phyloP scores from a whole-genome alignment of 2,329 filamentous ascomycete genomes.

The Claviceps capensis region DNA sequence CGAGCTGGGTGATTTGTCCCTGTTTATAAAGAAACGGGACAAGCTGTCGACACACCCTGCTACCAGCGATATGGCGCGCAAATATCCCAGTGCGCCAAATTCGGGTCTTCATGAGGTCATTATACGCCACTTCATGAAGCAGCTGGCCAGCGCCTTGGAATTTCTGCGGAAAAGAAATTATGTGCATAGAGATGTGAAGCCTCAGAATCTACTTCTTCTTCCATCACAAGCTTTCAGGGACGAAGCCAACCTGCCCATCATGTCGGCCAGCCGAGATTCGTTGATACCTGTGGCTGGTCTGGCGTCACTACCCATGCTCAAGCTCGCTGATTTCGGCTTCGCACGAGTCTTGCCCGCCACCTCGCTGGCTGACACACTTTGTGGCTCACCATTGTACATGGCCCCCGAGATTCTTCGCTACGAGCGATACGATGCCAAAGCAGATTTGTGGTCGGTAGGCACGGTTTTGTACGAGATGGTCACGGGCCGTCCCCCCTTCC shows the following conservation, averaged over 20 bases:
- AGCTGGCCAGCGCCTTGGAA: conserved; percentile 80
- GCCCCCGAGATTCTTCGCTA: conserved; percentile 94
- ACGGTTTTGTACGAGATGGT: conserved; percentile 96
- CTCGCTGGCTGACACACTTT: conserved; percentile 87
- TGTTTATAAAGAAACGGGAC: conserved; percentile 91
- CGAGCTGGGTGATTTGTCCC: conserved; percentile 81
- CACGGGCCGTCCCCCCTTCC: conserved; percentile 77
- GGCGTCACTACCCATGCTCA: conserved; percentile 81
- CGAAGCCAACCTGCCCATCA: conserved; percentile 42
- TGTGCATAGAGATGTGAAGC: conserved; percentile 94
- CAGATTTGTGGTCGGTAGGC: conserved; percentile 93
- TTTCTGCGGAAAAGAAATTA: conserved; percentile 77
- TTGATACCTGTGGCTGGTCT: conserved; percentile 71
- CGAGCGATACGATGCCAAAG: conserved; percentile 93
- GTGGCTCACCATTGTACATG: conserved; percentile 96
- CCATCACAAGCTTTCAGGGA: conserved; percentile 63
- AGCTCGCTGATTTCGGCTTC: conserved; percentile 98
- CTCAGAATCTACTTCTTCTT: conserved; percentile 84
- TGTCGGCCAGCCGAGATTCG: conserved; percentile 65
- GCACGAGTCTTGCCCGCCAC: conserved; percentile 82
- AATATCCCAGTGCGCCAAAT: conserved; percentile 72
- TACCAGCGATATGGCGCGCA: conserved; percentile 79
- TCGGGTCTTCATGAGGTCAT: conserved; percentile 95
- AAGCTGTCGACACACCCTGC: conserved; percentile 66
- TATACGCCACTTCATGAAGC: conserved; percentile 88